Evolutionary conservation across 1,284 basidiomycete species (phyloP).

Genomic region (Amylostereum chailletii): DNA sequence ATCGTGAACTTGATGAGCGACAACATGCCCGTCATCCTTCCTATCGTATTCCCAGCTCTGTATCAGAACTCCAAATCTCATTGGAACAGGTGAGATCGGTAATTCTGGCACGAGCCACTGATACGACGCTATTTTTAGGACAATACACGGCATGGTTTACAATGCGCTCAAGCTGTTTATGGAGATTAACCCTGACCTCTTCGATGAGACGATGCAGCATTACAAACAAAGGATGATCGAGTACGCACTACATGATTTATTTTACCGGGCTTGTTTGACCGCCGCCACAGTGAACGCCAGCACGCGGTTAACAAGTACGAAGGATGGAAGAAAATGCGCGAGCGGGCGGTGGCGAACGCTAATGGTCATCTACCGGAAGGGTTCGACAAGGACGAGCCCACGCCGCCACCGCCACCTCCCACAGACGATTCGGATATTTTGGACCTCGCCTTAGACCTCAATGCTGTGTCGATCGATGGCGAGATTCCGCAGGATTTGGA

Average conservation of each 20-base stretch:
- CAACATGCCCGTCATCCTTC: slow-evolving; percentile 83
- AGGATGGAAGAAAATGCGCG: slow-evolving; percentile 75
- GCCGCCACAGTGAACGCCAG: slow-evolving; percentile 64
- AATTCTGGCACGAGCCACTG: neutral
- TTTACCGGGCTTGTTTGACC: slow-evolving; percentile 8
- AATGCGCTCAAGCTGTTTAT: slow-evolving; percentile 98
- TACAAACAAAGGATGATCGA: slow-evolving; percentile 85
- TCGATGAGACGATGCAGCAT: slow-evolving; percentile 90
- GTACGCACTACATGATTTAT: slow-evolving; percentile 38
- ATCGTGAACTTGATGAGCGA: slow-evolving; percentile 99
- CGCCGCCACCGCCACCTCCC: slow-evolving; percentile 70
- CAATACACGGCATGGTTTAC: slow-evolving; percentile 98
- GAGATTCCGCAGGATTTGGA: slow-evolving; percentile 67
- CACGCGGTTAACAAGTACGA: slow-evolving; percentile 74
- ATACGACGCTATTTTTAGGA: slow-evolving; percentile 41
- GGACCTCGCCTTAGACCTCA: slow-evolving; percentile 82
- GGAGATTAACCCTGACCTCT: slow-evolving; percentile 97
- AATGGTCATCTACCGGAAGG: slow-evolving; percentile 56
- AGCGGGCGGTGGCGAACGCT: slow-evolving; percentile 65
- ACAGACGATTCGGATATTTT: slow-evolving; percentile 78
- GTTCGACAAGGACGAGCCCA: slow-evolving; percentile 57
- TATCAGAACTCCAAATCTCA: slow-evolving; percentile 96
- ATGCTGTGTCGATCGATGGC: slow-evolving; percentile 76
- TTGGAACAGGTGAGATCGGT: slow-evolving; percentile 86
- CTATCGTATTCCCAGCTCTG: slow-evolving; percentile 96